A percentile compares a stretch with the other conserved stretches of the same genome.
These are phyloP conservation scores for Xylaria cubensis DNA, from an alignment of 495 filamentous ascomycete species.

Conservation along the genomic window DNA sequence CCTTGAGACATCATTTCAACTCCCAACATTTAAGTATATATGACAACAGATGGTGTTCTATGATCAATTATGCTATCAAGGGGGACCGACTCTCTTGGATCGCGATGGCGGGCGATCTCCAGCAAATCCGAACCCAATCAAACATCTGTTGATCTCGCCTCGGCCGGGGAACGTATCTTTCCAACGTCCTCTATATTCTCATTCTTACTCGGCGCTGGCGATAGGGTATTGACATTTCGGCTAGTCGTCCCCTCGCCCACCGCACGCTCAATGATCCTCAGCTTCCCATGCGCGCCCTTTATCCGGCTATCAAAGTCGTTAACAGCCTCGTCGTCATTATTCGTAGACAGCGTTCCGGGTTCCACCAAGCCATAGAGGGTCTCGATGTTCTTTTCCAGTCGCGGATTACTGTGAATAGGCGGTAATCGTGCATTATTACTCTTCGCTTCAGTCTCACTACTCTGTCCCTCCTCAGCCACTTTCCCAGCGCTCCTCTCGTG, in stretches of 20 bases:
- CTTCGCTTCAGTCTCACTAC: neutral
- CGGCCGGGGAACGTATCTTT: constrained; percentile 23
- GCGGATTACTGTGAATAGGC: constrained; percentile 60
- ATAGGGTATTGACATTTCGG: constrained; percentile 1
- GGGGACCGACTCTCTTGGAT: too few species aligned
- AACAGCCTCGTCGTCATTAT: constrained; percentile 84
- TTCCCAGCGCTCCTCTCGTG: neutral
- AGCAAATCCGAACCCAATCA: neutral
- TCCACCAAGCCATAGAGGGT: constrained; percentile 78
- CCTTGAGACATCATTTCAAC: constrained; percentile 3
- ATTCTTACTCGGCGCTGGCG: constrained; percentile 31
- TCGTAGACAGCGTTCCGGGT: constrained; percentile 73
- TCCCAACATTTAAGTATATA: neutral
- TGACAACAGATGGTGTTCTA: neutral
- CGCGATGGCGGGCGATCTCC: neutral
- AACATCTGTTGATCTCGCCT: neutral
- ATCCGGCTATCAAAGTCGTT: constrained; percentile 85
- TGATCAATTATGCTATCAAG: neutral
- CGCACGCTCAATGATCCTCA: constrained; percentile 78
- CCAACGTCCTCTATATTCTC: constrained; percentile 43
- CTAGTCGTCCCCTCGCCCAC: constrained; percentile 60
- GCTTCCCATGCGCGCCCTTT: constrained; percentile 78
- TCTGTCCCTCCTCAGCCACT: neutral
- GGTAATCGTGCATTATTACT: constrained; percentile 42
- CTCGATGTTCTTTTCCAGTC: constrained; percentile 76